Base-by-base conservation (phyloP, 2,329 filamentous ascomycete genomes). In the Colletotrichum coccodes region DNA sequence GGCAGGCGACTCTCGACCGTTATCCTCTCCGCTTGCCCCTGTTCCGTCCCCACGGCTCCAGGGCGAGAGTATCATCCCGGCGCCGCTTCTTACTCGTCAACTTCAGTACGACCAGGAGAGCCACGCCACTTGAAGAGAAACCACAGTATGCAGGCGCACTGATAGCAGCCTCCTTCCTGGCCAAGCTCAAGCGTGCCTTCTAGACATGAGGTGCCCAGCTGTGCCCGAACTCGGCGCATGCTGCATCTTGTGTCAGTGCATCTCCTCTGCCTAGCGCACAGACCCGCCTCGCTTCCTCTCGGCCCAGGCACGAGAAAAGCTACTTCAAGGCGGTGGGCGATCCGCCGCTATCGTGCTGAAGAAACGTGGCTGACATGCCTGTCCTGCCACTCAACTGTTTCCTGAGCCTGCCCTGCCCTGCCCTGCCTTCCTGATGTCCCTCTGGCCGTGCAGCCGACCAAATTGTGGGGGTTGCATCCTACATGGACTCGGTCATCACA, bases 381-480 rank as follows among this genome's bases (percentile, higher is more conserved):
- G 21, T 32, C 52, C 52, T 49, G 36, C 30, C n/a, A n/a, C 26
- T 26, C 30, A 6, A 21, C 11, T 58, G 30, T 28, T 28, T 36
- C 23, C 64, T 38, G 53, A n/a, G n/a, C n/a, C n/a, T n/a, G n/a
- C n/a, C n/a, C n/a, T n/a, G 16, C 36, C 60, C 38, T 42, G 16
- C 36, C 60, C 38, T 42, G 36, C 14, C 46, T 14, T 40, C n/a
- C 12, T 47, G 42, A 28, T n/a, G 21, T 44, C 40, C 32, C 21
- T 44, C 60, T 52, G 53, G 23, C 47, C 40, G 40, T 56, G 42
- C 47, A 49, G 44, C 60, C 47, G 42, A 42, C 54, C 38, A 36
- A 47, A 65, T 49, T 68, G 65, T 60, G 61, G 65, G 65, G 61
- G 65, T 65, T 60, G 61, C 61, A 60, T 60, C 50, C 18, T 21